These are phyloP conservation scores for Pyrenochaeta sp. DNA, from an alignment of 2,329 filamentous ascomycete genomes.

Conservation along the genomic window DNA sequence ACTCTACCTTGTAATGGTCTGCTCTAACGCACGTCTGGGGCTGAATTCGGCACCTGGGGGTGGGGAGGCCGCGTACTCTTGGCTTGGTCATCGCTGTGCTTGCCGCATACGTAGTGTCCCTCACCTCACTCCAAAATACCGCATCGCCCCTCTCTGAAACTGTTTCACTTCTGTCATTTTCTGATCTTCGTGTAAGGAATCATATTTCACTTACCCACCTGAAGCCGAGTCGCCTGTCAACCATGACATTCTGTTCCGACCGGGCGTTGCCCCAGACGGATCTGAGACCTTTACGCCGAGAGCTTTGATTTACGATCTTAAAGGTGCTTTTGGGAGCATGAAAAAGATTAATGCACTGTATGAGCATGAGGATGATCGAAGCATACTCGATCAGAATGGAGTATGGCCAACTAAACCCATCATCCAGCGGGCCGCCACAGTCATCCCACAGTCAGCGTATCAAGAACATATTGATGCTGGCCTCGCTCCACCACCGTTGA, in stretches of 20 bases:
- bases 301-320: constrained; percentile 92
- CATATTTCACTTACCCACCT: constrained; percentile 90
- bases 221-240: constrained; percentile 72
- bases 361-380: constrained; percentile 61
- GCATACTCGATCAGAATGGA: constrained; percentile 29
- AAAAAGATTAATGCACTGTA: constrained; percentile 90
- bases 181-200: constrained; percentile 69
- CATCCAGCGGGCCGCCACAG: constrained; percentile 68
- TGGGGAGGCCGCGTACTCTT: constrained; percentile 27
- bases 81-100: constrained; percentile 20
- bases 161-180: neutral
- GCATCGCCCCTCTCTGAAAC: neutral
- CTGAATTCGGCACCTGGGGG: constrained; percentile 7
- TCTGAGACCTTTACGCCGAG: constrained; percentile 91
- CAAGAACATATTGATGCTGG: constrained; percentile 82
- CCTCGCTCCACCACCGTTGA: constrained; percentile 68
- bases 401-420: constrained; percentile 55
- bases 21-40: constrained; percentile 12
- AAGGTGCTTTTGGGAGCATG: constrained; percentile 89
- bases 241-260: constrained; percentile 88
- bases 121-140: neutral
- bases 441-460: constrained; percentile 77
- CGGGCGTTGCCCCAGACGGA: constrained; percentile 82
- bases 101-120: constrained; percentile 5
- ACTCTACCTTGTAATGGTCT: neutral